These are phyloP conservation scores for Corylus americana DNA, from an alignment of 306 rosid species.

Conservation along the genomic window DNA sequence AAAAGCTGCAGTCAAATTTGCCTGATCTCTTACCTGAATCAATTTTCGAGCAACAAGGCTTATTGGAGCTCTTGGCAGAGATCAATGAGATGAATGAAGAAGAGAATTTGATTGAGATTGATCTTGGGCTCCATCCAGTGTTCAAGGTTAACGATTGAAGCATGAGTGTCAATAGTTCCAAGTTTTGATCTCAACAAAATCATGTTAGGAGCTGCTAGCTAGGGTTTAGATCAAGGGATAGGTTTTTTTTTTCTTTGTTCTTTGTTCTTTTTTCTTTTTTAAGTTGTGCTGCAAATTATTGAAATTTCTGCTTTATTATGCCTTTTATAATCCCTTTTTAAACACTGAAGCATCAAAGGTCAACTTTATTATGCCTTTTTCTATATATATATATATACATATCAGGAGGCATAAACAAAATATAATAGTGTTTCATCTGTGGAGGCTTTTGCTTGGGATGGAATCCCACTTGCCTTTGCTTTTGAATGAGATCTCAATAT, in stretches of 20 bases:
- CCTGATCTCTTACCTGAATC: slow-evolving; percentile 43
- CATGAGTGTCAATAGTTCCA: slow-evolving; percentile 6
- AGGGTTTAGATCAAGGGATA: not conserved
- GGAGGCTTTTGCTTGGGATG: not conserved
- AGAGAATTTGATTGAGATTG: slow-evolving; percentile 72
- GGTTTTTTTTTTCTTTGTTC: not conserved
- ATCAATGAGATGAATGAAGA: slow-evolving; percentile 60
- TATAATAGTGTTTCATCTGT: not conserved
- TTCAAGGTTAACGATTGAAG: slow-evolving; percentile 42
- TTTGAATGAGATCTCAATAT: not conserved
- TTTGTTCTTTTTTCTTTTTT: not conserved
- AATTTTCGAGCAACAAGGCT: slow-evolving; percentile 37
- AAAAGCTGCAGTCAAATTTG: slow-evolving; percentile 31
- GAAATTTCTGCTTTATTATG: not conserved
- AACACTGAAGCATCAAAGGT: not conserved
- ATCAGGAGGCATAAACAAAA: not conserved
- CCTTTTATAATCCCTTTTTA: not conserved
- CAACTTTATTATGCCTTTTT: not conserved
- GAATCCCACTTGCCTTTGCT: not conserved
- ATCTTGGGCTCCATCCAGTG: slow-evolving; percentile 50
- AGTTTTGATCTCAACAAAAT: not conserved
- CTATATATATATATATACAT: not conserved
- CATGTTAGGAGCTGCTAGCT: not conserved
- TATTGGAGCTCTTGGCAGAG: slow-evolving; percentile 56
- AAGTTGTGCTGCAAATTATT: not conserved